Percentiles rank a stretch among this genome's conserved stretches.
phyloP scores from a whole-genome alignment of 257 asterid genomes.

The Penstemon davidsonii region DNA sequence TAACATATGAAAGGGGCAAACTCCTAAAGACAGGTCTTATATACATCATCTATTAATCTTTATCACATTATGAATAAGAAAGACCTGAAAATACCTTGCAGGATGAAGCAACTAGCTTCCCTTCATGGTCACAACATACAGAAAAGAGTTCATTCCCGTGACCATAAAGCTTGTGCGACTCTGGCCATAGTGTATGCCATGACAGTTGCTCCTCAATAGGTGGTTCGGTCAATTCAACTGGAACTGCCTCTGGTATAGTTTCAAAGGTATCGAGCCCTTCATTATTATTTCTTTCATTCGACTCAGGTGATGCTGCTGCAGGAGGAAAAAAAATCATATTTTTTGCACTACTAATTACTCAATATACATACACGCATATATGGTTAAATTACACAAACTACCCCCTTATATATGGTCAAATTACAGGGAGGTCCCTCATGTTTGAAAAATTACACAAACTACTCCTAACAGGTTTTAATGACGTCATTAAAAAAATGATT shows the following conservation, averaged over 20 bases:
- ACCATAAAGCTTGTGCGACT: slow-evolving; percentile 95
- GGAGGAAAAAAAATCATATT: slow-evolving; percentile 13
- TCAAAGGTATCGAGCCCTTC: slow-evolving; percentile 80
- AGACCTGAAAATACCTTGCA: slow-evolving; percentile 70
- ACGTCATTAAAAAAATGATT: no score
- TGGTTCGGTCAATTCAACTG: slow-evolving; percentile 83
- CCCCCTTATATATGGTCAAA: no score
- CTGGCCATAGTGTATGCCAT: slow-evolving; percentile 95
- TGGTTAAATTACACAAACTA: no score
- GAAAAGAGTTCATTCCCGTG: slow-evolving; percentile 94
- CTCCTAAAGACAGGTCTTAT: not conserved
- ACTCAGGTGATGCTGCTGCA: slow-evolving; percentile 61
- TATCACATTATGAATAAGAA: not conserved
- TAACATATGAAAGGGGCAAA: slow-evolving; percentile 6
- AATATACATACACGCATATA: no score
- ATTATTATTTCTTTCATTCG: slow-evolving; percentile 43
- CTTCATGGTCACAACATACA: slow-evolving; percentile 74
- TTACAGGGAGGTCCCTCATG: no score
- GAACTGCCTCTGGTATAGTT: slow-evolving; percentile 94
- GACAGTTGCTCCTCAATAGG: slow-evolving; percentile 94
- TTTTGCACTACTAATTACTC: not conserved
- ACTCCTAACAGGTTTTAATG: no score
- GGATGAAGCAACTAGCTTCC: slow-evolving; percentile 87
- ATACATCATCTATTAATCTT: not conserved
- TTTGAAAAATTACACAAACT: no score